A percentile compares a stretch with the other conserved stretches of the same genome.
phyloP scores from a whole-genome alignment of 2,329 filamentous ascomycete species.

The Cladobotryum mycophilum region DNA sequence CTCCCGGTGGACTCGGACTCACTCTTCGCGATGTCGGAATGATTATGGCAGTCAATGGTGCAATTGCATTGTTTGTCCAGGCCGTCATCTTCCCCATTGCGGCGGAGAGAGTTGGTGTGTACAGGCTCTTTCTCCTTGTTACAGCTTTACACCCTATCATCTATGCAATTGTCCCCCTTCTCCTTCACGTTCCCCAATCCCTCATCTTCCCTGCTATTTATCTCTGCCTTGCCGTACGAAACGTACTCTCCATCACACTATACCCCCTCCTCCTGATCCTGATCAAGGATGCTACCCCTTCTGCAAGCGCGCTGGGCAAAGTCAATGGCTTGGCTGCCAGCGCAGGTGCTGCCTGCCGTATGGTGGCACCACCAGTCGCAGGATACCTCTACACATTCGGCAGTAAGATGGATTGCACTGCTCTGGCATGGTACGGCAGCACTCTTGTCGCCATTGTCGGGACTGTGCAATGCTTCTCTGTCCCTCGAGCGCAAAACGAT shows the following conservation, averaged over 20 bases:
- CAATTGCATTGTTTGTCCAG: constrained; percentile 54
- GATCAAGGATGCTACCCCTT: constrained; percentile 60
- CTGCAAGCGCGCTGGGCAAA: constrained; percentile 49
- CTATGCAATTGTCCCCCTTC: constrained; percentile 53
- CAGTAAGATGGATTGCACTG: constrained; percentile 52
- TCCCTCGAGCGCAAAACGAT: constrained; percentile 30
- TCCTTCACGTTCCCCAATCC: constrained; percentile 48
- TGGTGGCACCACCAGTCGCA: constrained; percentile 58
- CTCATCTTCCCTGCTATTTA: constrained; percentile 54
- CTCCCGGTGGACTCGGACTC: constrained; percentile 56
- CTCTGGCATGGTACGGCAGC: constrained; percentile 58
- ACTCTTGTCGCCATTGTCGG: constrained; percentile 50
- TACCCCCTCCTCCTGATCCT: constrained; percentile 61
- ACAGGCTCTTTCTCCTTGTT: constrained; percentile 51
- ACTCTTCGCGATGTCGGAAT: constrained; percentile 57
- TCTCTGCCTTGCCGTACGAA: constrained; percentile 49
- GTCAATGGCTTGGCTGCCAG: constrained; percentile 62
- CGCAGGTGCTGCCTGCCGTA: constrained; percentile 59
- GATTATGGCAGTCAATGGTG: constrained; percentile 53
- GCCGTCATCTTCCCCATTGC: constrained; percentile 55
- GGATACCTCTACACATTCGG: constrained; percentile 59
- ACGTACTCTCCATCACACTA: constrained; percentile 56
- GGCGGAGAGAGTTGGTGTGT: constrained; percentile 53
- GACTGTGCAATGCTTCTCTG: constrained; percentile 53
- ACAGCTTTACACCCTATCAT: constrained; percentile 55